phyloP scores from a whole-genome alignment of 768 basidiomycete species.

The Leccinum subgranulosum region DNA sequence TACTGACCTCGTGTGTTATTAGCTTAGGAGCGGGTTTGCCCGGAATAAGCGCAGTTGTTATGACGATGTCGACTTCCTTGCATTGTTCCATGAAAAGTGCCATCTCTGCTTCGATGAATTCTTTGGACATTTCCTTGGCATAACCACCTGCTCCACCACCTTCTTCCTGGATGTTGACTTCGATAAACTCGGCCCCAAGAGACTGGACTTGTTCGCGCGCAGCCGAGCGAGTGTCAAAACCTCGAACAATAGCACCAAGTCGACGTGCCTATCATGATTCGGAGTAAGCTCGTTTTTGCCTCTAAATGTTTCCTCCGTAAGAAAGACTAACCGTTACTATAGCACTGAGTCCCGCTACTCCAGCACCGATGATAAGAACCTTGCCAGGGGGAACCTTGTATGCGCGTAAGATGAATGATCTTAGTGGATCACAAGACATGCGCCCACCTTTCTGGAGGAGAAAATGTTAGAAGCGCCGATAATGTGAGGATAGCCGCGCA shows the following conservation, averaged over 20 bases:
- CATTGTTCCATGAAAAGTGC: slow-evolving; percentile 83
- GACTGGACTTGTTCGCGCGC: slow-evolving; percentile 89
- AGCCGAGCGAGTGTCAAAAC: slow-evolving; percentile 82
- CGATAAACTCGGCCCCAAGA: slow-evolving; percentile 87
- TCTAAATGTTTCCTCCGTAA: not conserved
- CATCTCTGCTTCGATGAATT: slow-evolving; percentile 88
- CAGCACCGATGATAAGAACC: slow-evolving; percentile 83
- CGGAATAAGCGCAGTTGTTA: slow-evolving; percentile 86
- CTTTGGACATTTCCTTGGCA: slow-evolving; percentile 88
- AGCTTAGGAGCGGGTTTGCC: slow-evolving; percentile 84
- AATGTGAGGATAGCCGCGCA: slow-evolving; percentile 14
- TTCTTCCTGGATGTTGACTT: slow-evolving; percentile 76
- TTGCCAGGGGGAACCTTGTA: slow-evolving; percentile 80
- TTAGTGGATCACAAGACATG: not conserved
- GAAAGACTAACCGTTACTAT: slow-evolving; percentile 64
- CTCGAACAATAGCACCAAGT: slow-evolving; percentile 84
- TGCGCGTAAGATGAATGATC: slow-evolving; percentile 15
- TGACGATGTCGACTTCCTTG: slow-evolving; percentile 85
- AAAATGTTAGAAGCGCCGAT: slow-evolving; percentile 2
- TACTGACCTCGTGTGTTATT: slow-evolving; percentile 61
- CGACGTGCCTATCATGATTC: slow-evolving; percentile 58
- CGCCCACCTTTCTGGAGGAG: slow-evolving; percentile 40
- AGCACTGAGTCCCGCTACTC: slow-evolving; percentile 85
- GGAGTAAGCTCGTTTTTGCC: not conserved
- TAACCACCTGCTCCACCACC: slow-evolving; percentile 83